These are phyloP conservation scores for Thermomucor indicae-seudaticae DNA, from an alignment of 371 early-diverging fungal genomes.

Conservation along the genomic window DNA sequence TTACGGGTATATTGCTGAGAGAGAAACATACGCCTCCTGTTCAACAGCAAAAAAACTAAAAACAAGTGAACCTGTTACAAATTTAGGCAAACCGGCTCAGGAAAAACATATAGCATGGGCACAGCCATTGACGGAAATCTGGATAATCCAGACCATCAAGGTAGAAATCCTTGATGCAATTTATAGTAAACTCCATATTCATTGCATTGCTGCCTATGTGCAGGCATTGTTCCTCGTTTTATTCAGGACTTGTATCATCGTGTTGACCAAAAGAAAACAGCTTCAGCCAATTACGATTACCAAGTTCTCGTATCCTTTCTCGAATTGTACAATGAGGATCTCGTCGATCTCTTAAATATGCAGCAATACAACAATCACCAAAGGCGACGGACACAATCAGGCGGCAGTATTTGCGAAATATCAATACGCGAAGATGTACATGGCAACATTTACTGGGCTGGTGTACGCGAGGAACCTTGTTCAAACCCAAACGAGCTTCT, in stretches of 20 bases:
- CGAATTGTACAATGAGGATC: conserved; percentile 98
- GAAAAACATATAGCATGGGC: conserved; percentile 56
- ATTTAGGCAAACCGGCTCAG: conserved; percentile 46
- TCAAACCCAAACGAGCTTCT: conserved; percentile 72
- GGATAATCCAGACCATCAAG: no score
- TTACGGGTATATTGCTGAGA: conserved; percentile 11
- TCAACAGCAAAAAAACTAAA: no score
- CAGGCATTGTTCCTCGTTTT: conserved; percentile 89
- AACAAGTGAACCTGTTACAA: no score
- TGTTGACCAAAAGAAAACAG: conserved; percentile 15
- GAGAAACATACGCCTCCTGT: background rate
- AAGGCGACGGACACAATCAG: background rate
- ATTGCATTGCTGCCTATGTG: background rate
- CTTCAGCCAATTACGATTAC: conserved; percentile 31
- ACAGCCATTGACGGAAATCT: conserved; percentile 40
- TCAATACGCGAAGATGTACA: conserved; percentile 89
- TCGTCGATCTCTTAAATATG: conserved; percentile 75
- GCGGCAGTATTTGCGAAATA: conserved; percentile 12
- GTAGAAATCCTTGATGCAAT: no score
- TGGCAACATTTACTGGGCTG: conserved; percentile 88
- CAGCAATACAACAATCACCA: background rate
- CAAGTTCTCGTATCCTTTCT: conserved; percentile 75
- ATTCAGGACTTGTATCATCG: conserved; percentile 62
- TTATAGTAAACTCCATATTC: no score
- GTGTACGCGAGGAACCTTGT: conserved; percentile 82